These are phyloP conservation scores for Fomitopsis betulina DNA, from an alignment of 1,284 basidiomycete genomes.

Conservation along the genomic window DNA sequence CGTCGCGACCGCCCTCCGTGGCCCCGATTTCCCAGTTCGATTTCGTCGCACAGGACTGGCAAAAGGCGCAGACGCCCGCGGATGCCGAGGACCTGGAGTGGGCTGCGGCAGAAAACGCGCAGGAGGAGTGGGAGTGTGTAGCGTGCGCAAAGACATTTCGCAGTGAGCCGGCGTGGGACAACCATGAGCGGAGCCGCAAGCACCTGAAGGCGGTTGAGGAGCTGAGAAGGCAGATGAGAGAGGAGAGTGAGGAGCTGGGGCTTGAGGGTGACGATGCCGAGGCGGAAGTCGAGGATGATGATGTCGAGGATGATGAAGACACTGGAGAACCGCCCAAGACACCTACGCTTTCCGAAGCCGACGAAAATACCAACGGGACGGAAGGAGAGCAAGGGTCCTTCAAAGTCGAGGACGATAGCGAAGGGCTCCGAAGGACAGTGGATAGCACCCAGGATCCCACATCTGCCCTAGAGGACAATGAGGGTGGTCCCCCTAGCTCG, in stretches of 20 bases:
- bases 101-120: slow-evolving; percentile 59
- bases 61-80: slow-evolving; percentile 45
- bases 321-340: slow-evolving; percentile 12
- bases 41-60: slow-evolving; percentile 85
- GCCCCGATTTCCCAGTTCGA: slow-evolving; percentile 20
- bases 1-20: slow-evolving; percentile 5
- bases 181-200: slow-evolving; percentile 95
- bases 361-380: background rate
- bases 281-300: slow-evolving; percentile 13
- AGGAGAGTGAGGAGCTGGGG: slow-evolving; percentile 69
- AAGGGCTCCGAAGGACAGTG: background rate
- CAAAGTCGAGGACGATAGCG: background rate
- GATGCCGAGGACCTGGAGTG: slow-evolving; percentile 63
- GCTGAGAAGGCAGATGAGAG: slow-evolving; percentile 69
- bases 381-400: background rate
- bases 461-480: slow-evolving; percentile 5
- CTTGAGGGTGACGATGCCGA: slow-evolving; percentile 19
- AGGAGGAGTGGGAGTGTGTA: slow-evolving; percentile 92
- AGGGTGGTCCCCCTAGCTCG: slow-evolving; percentile 5
- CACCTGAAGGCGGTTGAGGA: slow-evolving; percentile 86
- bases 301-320: slow-evolving; percentile 5
- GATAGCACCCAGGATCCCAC: background rate
- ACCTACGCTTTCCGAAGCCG: slow-evolving; percentile 15
- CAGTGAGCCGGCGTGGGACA: slow-evolving; percentile 92
- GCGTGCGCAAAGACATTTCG: slow-evolving; percentile 90